Evolutionary conservation across 1,284 basidiomycete species (phyloP), one percentile per base, ranked within the genome.

Genomic region (Moesziomyces sp.): DNA sequence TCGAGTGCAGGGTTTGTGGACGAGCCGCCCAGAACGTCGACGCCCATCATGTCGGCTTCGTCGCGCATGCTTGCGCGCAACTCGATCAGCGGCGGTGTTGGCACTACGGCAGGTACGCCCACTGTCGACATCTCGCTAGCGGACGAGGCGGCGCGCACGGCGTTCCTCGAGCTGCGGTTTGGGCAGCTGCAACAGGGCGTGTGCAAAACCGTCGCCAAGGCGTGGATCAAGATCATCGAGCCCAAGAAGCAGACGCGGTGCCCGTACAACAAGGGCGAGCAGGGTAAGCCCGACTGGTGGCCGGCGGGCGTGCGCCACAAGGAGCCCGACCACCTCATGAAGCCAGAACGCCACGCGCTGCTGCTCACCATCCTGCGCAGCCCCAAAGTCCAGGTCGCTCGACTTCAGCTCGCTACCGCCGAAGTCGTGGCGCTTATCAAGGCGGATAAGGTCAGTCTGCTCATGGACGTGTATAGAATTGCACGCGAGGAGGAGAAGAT

Each of bases 221-320:
- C 80, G 14, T 83, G 80, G 81, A 81, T 83, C 62, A 83, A 83
- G 55, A 77, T 87, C 51, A 86, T 88, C 68, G 87, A 88, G 78
- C 87, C 87, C 16, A 86, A 87, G 78, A 88, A 88, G 79, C 86
- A 87, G 79, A 86, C 86, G 46, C 86, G 74, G 0, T 81, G 80
- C 72, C 87, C 87, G 4, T 88, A 88, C 83, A 87, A 87, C 80
- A 85, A 85, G 60, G 87, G 87, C 23, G 87, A 88, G 52, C 85
- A 85, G 43, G 78, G 84, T 14, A 86, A 85, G 64, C 87, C 87
- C 0, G 76, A 77, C 14, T 88, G 88, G 88, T 88, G 88, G 88
- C 88, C 88, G 6, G 74, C 70, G 10, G 84, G 83, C 18, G 85
- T 88, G 10, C 81, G 86, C 9, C 87, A 88, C 78, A 85, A 86